Evolutionary conservation across 768 basidiomycete species (phyloP).

Genomic region (Russula griseocarnosa): DNA sequence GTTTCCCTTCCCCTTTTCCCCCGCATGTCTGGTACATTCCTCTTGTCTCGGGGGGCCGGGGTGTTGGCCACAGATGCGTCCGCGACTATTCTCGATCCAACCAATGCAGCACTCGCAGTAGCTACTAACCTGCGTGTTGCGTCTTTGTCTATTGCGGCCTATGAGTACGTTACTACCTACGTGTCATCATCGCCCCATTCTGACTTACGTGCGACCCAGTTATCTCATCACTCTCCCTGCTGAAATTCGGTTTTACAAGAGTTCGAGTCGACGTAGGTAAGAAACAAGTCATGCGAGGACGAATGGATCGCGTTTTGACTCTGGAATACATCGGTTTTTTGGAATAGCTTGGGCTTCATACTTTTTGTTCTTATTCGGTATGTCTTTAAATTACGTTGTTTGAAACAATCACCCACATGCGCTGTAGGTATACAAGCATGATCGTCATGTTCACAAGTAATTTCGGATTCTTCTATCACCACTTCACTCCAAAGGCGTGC

Average conservation of each 20-base stretch:
- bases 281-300: background rate
- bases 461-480: slow-evolving; percentile 53
- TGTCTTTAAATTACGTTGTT: background rate
- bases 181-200: background rate
- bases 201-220: slow-evolving; percentile 10
- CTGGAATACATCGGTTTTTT: background rate
- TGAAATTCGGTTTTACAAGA: slow-evolving; percentile 22
- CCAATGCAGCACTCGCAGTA: background rate
- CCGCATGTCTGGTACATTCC: background rate
- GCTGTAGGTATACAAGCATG: slow-evolving; percentile 45
- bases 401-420: background rate
- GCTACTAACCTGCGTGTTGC: slow-evolving; percentile 25
- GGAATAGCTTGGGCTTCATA: slow-evolving; percentile 22
- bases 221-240: slow-evolving; percentile 26
- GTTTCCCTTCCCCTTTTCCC: background rate
- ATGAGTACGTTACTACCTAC: slow-evolving; percentile 20
- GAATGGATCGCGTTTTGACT: background rate
- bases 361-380: slow-evolving; percentile 26
- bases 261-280: slow-evolving; percentile 7
- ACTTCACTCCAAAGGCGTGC: slow-evolving; percentile 50
- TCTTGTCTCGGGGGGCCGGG: background rate
- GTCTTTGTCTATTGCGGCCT: slow-evolving; percentile 23
- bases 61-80: background rate
- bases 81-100: background rate
- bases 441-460: slow-evolving; percentile 48